Evolutionary conservation across 495 filamentous ascomycete species (phyloP).

Genomic region (Delitschia confertaspora): DNA sequence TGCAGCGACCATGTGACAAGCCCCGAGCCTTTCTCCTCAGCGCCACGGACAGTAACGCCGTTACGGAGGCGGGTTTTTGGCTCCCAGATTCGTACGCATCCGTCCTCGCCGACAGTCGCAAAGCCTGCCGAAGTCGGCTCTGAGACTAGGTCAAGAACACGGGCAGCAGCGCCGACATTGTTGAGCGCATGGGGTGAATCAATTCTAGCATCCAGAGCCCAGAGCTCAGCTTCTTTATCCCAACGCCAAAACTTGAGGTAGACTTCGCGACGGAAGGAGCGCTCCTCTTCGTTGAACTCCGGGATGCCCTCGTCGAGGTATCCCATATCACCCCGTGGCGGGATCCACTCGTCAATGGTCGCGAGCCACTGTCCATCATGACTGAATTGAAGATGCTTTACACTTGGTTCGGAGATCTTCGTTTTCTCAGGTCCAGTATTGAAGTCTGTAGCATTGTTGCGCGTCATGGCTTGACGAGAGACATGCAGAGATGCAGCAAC

Average conservation of each 20-base stretch:
- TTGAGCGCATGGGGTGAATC: slow-evolving; percentile 64
- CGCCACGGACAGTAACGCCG: slow-evolving; percentile 49
- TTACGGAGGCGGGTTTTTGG: slow-evolving; percentile 55
- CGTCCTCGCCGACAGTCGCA: slow-evolving; percentile 75
- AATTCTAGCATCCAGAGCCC: slow-evolving; percentile 71
- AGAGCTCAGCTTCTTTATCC: slow-evolving; percentile 49
- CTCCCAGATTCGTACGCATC: slow-evolving; percentile 66
- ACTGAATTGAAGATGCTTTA: slow-evolving; percentile 62
- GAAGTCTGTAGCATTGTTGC: slow-evolving; percentile 75
- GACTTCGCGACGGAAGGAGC: slow-evolving; percentile 49
- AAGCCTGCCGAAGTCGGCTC: slow-evolving; percentile 60
- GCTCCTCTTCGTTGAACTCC: slow-evolving; percentile 39
- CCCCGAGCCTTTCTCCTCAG: slow-evolving; percentile 34
- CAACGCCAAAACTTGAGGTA: slow-evolving; percentile 89
- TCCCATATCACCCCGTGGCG: slow-evolving; percentile 54
- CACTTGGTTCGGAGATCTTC: slow-evolving; percentile 61
- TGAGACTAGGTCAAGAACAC: slow-evolving; percentile 60
- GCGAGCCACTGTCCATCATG: slow-evolving; percentile 82
- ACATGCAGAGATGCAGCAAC: slow-evolving; percentile 61
- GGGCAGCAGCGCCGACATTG: slow-evolving; percentile 37
- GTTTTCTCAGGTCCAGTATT: slow-evolving; percentile 62
- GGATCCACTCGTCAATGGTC: slow-evolving; percentile 83
- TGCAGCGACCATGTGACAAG: slow-evolving; percentile 68
- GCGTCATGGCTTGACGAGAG: slow-evolving; percentile 73
- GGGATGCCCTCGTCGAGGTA: slow-evolving; percentile 39